Conservation (phyloP, 305 asterid species). For the Fraxinus nigra region DNA sequence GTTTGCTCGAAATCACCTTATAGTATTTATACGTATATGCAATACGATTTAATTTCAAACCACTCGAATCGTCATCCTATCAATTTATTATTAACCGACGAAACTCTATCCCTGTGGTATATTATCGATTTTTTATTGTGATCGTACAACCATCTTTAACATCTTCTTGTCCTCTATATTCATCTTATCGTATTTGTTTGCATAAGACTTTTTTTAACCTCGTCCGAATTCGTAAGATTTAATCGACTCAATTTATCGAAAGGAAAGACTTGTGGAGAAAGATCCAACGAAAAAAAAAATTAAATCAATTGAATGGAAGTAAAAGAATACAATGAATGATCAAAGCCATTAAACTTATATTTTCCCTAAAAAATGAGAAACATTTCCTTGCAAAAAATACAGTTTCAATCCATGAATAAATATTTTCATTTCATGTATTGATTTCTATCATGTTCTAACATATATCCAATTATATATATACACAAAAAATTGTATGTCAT, state of each 20-base stretch:
- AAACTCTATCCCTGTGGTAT: background rate
- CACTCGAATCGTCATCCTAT: background rate
- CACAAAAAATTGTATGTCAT: background rate
- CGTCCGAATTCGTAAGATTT: background rate
- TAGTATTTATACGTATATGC: background rate
- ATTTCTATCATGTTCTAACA: background rate
- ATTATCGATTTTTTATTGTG: background rate
- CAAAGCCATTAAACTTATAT: background rate
- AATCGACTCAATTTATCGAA: background rate
- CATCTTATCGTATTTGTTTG: background rate
- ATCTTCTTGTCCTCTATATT: background rate
- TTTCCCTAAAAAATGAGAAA: background rate
- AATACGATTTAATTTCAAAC: background rate
- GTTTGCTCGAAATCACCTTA: background rate
- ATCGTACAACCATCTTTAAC: background rate
- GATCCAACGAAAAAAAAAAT: background rate
- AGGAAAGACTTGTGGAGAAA: background rate
- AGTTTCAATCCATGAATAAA: background rate
- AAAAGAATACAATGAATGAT: background rate
- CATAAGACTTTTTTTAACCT: background rate
- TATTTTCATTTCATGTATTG: background rate
- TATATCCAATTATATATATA: background rate
- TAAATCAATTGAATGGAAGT: background rate
- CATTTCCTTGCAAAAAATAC: background rate
- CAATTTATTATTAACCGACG: too few relatives aligned